phyloP scores from a whole-genome alignment of 805 yeast species.

The Starmerella kuoi region DNA sequence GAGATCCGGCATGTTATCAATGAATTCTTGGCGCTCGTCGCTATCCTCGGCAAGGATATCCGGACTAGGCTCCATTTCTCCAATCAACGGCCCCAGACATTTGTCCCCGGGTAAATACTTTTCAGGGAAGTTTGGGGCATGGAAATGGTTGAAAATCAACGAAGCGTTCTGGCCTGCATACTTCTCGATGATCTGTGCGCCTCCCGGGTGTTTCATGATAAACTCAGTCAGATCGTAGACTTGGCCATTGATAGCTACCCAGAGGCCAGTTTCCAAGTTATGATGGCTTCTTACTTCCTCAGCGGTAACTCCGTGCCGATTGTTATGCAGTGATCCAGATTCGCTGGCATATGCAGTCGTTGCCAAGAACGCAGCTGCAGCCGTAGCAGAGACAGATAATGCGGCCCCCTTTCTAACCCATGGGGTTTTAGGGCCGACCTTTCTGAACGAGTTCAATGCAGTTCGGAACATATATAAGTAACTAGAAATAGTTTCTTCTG shows the following conservation, averaged over 20 bases:
- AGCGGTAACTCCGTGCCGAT: constrained; percentile 2
- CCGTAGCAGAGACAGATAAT: not conserved
- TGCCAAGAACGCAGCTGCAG: not conserved
- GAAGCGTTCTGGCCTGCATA: constrained; percentile 66
- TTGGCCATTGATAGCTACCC: constrained; percentile 72
- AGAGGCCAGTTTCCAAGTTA: constrained; percentile 49
- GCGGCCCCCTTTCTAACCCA: too few species aligned
- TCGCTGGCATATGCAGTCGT: constrained; percentile 1
- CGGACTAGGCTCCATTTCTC: constrained; percentile 9
- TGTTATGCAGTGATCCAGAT: not conserved
- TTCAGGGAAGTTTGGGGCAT: constrained; percentile 70
- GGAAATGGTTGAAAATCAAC: constrained; percentile 73
- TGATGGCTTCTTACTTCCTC: constrained; percentile 40
- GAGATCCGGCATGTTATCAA: constrained; percentile 49
- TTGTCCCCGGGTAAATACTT: constrained; percentile 46
- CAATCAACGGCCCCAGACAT: constrained; percentile 44
- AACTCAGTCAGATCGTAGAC: constrained; percentile 68
- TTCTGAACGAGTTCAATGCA: too few species aligned
- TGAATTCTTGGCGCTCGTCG: constrained; percentile 35
- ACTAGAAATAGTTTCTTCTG: too few species aligned
- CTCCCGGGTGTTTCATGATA: constrained; percentile 49
- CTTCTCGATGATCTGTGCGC: constrained; percentile 41
- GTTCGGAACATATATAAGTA: too few species aligned
- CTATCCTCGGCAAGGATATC: constrained; percentile 32
- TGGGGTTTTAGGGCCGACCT: too few species aligned